phyloP scores from a whole-genome alignment of 192 early-diverging fungal genomes.

The Backusella parvicylindrica region DNA sequence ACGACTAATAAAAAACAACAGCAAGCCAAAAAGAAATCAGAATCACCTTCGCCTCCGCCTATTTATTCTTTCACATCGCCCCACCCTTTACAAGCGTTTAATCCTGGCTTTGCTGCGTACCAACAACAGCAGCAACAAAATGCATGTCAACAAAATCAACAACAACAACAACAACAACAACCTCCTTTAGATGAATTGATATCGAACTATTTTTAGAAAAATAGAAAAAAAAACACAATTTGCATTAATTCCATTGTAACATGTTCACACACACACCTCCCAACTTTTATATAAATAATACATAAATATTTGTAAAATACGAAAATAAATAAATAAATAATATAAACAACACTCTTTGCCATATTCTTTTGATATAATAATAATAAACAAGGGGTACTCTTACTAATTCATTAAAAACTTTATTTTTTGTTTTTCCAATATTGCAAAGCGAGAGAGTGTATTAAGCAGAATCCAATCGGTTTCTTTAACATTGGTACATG shows the following conservation, averaged over 20 bases:
- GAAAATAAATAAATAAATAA: background rate
- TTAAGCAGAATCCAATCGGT: no score
- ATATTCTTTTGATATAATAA: no score
- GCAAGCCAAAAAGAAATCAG: background rate
- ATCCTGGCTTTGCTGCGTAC: background rate
- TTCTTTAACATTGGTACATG: no score
- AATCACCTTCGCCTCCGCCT: background rate
- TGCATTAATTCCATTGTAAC: background rate
- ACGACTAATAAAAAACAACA: background rate
- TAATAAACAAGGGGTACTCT: no score
- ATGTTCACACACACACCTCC: background rate
- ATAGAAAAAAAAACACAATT: background rate
- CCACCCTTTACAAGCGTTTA: background rate
- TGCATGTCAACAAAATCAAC: background rate
- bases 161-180: background rate
- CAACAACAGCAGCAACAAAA: background rate
- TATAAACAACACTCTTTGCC: background rate
- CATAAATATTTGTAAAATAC: background rate
- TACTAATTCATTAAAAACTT: no score
- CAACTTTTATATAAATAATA: background rate
- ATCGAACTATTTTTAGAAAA: background rate
- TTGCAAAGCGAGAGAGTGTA: no score
- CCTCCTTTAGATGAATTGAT: background rate
- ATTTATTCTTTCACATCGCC: background rate
- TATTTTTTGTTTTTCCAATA: no score